These are phyloP conservation scores for Capsella rubella DNA, from an alignment of 441 rosid species.

Conservation along the genomic window DNA sequence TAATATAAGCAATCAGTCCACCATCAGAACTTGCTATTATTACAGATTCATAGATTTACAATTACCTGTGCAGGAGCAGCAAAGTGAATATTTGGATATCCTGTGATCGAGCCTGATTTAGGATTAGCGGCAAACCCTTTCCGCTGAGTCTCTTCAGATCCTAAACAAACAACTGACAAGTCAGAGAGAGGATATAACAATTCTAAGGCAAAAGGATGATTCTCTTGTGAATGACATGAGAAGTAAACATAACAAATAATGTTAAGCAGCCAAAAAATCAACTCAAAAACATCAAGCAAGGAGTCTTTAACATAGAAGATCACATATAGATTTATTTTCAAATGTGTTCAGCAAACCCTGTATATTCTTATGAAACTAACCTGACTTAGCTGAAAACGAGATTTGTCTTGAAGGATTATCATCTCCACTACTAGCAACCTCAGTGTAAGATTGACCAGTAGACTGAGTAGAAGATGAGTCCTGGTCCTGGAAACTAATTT, in stretches of 20 bases:
- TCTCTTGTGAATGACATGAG: constrained; percentile 10
- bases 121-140: constrained; percentile 50
- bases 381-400: constrained; percentile 46
- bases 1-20: constrained; percentile 18
- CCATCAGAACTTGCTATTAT: constrained; percentile 17
- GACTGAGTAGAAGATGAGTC: constrained; percentile 75
- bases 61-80: constrained; percentile 60
- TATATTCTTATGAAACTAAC: constrained; percentile 32
- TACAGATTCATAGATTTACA: constrained; percentile 46
- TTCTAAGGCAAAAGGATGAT: background rate
- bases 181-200: background rate
- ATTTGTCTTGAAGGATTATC: constrained; percentile 45
- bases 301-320: constrained; percentile 7
- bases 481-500: constrained; percentile 63
- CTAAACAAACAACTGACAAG: constrained; percentile 44
- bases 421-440: constrained; percentile 61
- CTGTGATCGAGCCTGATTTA: constrained; percentile 48
- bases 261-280: constrained; percentile 17
- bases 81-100: constrained; percentile 54
- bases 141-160: constrained; percentile 50
- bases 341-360: background rate
- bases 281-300: constrained; percentile 24
- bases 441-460: constrained; percentile 67
- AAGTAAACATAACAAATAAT: constrained; percentile 16
- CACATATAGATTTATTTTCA: background rate